Conservation (phyloP, 352 stramenopile species). For the Aphanomyces astaci region DNA sequence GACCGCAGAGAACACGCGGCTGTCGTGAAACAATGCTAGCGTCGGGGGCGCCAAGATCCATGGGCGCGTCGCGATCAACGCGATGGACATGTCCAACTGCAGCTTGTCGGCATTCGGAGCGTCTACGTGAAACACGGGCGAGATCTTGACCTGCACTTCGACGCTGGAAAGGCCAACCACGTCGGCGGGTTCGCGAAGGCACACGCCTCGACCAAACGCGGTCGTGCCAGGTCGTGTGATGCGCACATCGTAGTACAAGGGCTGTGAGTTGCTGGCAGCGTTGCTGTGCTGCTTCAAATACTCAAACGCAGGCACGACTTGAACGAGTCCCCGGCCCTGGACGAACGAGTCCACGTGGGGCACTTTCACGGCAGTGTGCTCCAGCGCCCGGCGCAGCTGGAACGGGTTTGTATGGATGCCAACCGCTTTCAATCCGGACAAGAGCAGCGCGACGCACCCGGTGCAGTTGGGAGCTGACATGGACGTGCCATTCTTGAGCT, state of each 20-base stretch:
- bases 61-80: conserved; percentile 59
- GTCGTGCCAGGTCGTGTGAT: conserved; percentile 5
- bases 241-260: conserved; percentile 31
- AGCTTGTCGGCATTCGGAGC: conserved; percentile 69
- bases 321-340: conserved; percentile 72
- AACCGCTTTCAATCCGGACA: conserved; percentile 81
- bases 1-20: conserved; percentile 79
- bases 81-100: conserved; percentile 82
- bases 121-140: conserved; percentile 80
- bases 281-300: conserved; percentile 40
- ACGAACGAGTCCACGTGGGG: conserved; percentile 57
- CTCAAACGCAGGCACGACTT: conserved; percentile 68
- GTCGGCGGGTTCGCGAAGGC: conserved; percentile 69
- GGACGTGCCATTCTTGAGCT: conserved; percentile 96
- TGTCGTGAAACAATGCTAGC: conserved; percentile 83
- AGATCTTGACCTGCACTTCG: conserved; percentile 71
- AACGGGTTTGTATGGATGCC: conserved; percentile 77
- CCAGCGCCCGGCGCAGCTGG: conserved; percentile 79
- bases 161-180: conserved; percentile 43
- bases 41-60: conserved; percentile 82
- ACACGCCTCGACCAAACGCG: conserved; percentile 54
- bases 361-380: conserved; percentile 69
- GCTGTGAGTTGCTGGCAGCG: conserved; percentile 44
- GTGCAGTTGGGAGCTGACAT: conserved; percentile 94
- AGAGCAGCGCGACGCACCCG: conserved; percentile 89